A percentile compares a stretch with the other conserved stretches of the same genome.
These are phyloP conservation scores for Rhododendron kiyosumense DNA, from an alignment of 148 eudicot species.

Conservation along the genomic window DNA sequence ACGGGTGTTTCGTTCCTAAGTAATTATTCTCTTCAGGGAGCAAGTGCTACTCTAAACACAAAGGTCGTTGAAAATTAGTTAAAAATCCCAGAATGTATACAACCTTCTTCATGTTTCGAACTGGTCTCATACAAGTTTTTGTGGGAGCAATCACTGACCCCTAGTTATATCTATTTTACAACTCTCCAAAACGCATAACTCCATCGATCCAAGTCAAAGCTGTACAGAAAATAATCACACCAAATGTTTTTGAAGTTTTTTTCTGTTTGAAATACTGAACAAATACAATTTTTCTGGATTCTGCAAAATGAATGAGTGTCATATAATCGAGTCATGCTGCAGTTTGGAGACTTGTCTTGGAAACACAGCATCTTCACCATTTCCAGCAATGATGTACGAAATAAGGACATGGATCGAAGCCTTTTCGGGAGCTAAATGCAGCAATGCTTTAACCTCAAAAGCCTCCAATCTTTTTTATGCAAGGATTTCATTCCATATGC, in stretches of 20 bases:
- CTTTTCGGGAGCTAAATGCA: neutral
- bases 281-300: neutral
- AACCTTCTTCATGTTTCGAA: neutral
- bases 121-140: neutral
- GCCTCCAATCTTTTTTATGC: neutral
- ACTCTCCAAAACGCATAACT: neutral
- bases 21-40: too few species aligned
- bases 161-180: neutral
- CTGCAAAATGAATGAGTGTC: neutral
- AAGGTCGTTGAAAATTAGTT: neutral
- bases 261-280: neutral
- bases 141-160: neutral
- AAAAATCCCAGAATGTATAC: neutral
- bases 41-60: too few species aligned
- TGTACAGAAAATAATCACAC: neutral
- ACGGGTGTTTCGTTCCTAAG: too few species aligned
- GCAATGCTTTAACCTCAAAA: neutral
- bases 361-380: conserved; percentile 1
- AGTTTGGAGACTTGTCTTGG: conserved; percentile 2
- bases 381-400: neutral
- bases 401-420: neutral
- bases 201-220: neutral
- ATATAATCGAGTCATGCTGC: neutral
- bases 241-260: neutral
- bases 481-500: neutral